These are phyloP conservation scores for Lachancea lanzarotensis DNA, from an alignment of 805 yeast species.

Conservation along the genomic window DNA sequence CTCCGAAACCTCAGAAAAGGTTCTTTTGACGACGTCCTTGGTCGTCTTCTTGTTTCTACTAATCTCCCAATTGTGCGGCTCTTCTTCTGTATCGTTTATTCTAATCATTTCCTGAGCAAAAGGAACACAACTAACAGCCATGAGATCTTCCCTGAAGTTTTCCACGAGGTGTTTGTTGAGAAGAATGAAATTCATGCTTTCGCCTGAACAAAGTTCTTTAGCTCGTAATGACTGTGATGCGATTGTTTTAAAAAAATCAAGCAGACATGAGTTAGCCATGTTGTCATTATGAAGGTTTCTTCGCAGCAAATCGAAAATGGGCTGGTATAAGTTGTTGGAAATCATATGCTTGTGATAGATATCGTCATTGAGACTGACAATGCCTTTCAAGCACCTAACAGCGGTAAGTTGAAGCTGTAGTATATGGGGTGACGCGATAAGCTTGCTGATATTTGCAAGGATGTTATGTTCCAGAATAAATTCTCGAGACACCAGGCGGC, in stretches of 20 bases:
- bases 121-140: conserved; percentile 26
- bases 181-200: conserved; percentile 22
- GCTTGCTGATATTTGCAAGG: conserved; percentile 45
- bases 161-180: conserved; percentile 29
- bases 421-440: conserved; percentile 36
- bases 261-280: conserved; percentile 65
- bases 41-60: conserved; percentile 7
- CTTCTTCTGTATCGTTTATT: conserved; percentile 13
- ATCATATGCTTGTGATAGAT: conserved; percentile 52
- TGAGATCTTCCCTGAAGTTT: conserved; percentile 27
- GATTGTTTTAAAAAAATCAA: conserved; percentile 56
- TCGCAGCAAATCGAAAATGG: conserved; percentile 44
- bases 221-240: conserved; percentile 18
- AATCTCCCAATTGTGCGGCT: not conserved
- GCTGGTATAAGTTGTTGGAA: conserved; percentile 44
- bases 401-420: conserved; percentile 60
- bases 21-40: conserved; percentile 4
- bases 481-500: conserved; percentile 46
- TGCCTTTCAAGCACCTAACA: conserved; percentile 58
- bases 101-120: conserved; percentile 31
- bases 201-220: conserved; percentile 8
- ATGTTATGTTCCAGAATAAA: conserved; percentile 58
- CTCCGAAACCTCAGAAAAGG: conserved; percentile 5
- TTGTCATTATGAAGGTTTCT: conserved; percentile 48
- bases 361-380: conserved; percentile 57